These are phyloP conservation scores for Panus rudis DNA, from an alignment of 768 basidiomycete genomes.

Conservation along the genomic window DNA sequence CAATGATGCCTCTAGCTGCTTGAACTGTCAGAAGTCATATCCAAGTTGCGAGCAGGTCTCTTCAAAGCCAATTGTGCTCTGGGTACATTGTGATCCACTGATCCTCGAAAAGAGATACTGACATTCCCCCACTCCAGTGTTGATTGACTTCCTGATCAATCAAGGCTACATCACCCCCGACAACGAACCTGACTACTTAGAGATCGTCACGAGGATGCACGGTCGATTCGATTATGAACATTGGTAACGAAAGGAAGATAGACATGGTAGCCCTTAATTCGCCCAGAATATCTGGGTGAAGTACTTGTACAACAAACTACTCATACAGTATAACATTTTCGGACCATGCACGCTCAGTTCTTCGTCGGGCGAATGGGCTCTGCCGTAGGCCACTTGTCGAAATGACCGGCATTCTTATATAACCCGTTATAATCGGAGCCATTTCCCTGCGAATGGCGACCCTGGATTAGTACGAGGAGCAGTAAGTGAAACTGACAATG, in stretches of 20 bases:
- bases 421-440: neutral
- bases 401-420: constrained; percentile 1
- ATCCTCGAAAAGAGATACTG: neutral
- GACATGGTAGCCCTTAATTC: too few species aligned
- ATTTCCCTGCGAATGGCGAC: neutral
- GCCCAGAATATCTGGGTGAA: too few species aligned
- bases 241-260: too few species aligned
- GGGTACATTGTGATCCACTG: constrained; percentile 37
- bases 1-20: constrained; percentile 45
- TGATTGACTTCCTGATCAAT: constrained; percentile 86
- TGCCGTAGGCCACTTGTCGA: constrained; percentile 3
- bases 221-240: constrained; percentile 55
- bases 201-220: constrained; percentile 72
- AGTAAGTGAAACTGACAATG: neutral
- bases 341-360: too few species aligned
- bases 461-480: neutral
- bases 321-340: too few species aligned
- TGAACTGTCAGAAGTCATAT: constrained; percentile 51
- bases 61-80: constrained; percentile 95
- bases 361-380: constrained; percentile 3
- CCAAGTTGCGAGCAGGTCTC: constrained; percentile 55
- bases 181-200: constrained; percentile 76
- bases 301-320: too few species aligned
- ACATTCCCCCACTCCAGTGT: constrained; percentile 37
- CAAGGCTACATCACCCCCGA: constrained; percentile 83